These are phyloP conservation scores for Phylloboletellus chloephorus DNA, from an alignment of 1,284 basidiomycete species.

Conservation along the genomic window DNA sequence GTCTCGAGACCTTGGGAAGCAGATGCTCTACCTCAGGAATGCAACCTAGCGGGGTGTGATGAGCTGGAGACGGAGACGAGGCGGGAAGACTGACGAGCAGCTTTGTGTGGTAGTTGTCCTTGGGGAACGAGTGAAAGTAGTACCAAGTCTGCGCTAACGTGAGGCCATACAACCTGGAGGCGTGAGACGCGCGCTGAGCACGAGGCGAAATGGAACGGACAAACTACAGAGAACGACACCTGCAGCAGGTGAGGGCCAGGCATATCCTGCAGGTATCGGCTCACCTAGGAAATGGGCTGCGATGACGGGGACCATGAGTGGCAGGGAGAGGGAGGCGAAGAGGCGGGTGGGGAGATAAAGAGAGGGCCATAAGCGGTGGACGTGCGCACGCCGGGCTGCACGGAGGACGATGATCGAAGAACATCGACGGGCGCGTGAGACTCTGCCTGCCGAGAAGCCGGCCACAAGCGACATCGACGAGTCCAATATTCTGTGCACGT, in stretches of 20 bases:
- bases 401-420: constrained; percentile 32
- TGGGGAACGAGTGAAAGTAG: constrained; percentile 27
- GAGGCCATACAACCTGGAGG: constrained; percentile 27
- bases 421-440: too few relatives aligned
- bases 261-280: not conserved
- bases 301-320: constrained; percentile 15
- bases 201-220: constrained; percentile 9
- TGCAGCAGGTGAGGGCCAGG: constrained; percentile 11
- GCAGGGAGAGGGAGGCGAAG: constrained; percentile 11
- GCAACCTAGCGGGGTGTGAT: constrained; percentile 21
- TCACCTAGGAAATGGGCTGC: constrained; percentile 29
- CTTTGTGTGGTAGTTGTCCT: constrained; percentile 23
- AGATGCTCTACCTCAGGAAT: constrained; percentile 21
- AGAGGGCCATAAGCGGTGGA: constrained; percentile 4
- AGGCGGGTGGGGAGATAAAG: not conserved
- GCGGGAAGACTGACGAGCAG: constrained; percentile 15
- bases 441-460: too few relatives aligned
- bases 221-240: constrained; percentile 30
- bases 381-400: constrained; percentile 25
- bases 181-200: not conserved
- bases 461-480: too few relatives aligned
- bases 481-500: too few relatives aligned
- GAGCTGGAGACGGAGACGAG: not conserved
- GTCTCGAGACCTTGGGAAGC: not conserved
- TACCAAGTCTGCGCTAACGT: constrained; percentile 32